These are phyloP conservation scores for Xylaria intraflava DNA, from an alignment of 495 filamentous ascomycete species.

Conservation along the genomic window DNA sequence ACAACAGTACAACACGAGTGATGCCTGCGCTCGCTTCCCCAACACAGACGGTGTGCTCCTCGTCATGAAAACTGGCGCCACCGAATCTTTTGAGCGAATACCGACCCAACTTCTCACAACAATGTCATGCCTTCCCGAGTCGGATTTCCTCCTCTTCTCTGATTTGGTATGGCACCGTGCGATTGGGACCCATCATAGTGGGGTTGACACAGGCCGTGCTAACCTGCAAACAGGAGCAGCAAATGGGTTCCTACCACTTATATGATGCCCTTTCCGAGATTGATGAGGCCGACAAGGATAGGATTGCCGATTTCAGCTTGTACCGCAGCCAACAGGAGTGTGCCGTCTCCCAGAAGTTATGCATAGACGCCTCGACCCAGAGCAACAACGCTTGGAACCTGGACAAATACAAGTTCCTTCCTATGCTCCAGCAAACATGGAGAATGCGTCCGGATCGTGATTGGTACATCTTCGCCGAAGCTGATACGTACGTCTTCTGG, in stretches of 20 bases:
- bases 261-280: slow-evolving; percentile 45
- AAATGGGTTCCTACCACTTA: slow-evolving; percentile 37
- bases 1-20: slow-evolving; percentile 22
- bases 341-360: slow-evolving; percentile 26
- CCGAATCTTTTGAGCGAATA: slow-evolving; percentile 41
- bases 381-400: slow-evolving; percentile 51
- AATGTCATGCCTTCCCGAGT: slow-evolving; percentile 30
- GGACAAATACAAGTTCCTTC: slow-evolving; percentile 68
- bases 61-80: slow-evolving; percentile 48
- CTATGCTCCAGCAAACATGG: slow-evolving; percentile 54
- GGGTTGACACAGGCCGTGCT: background rate
- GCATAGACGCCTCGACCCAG: slow-evolving; percentile 24
- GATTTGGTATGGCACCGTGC: slow-evolving; percentile 29
- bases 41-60: slow-evolving; percentile 24
- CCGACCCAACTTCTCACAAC: slow-evolving; percentile 44
- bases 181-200: background rate
- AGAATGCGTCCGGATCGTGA: slow-evolving; percentile 42
- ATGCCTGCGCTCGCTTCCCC: slow-evolving; percentile 24
- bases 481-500: slow-evolving; percentile 62
- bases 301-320: slow-evolving; percentile 40
- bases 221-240: slow-evolving; percentile 28
- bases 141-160: slow-evolving; percentile 46
- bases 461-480: slow-evolving; percentile 66
- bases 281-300: slow-evolving; percentile 25
- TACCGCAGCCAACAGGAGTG: slow-evolving; percentile 40